Conservation (phyloP, 371 early-diverging fungal genomes). For the Pancytospora philotis region DNA sequence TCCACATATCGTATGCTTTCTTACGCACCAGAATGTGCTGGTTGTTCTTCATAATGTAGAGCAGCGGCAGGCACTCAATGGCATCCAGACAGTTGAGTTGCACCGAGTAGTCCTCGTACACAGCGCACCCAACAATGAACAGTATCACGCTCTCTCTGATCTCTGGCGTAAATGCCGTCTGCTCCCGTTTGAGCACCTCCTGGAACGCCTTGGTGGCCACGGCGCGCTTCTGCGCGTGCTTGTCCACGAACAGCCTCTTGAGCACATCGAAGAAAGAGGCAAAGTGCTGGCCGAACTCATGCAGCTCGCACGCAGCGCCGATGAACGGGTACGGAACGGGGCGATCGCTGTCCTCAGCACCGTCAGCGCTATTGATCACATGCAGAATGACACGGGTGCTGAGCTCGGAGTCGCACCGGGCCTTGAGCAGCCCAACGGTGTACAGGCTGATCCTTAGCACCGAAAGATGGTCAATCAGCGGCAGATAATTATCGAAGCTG, state of each 20-base stretch:
- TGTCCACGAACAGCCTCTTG: conserved; percentile 22
- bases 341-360: background rate
- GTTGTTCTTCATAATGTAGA: conserved; percentile 33
- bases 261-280: conserved; percentile 15
- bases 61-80: conserved; percentile 12
- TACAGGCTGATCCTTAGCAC: conserved; percentile 21
- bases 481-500: background rate
- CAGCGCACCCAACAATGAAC: background rate
- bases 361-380: conserved; percentile 7
- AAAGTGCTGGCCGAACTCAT: conserved; percentile 21
- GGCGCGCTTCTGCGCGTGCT: background rate
- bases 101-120: conserved; percentile 1
- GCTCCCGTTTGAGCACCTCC: conserved; percentile 5
- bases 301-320: conserved; percentile 34
- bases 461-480: background rate
- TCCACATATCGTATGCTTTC: conserved; percentile 32
- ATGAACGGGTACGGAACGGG: conserved; percentile 13
- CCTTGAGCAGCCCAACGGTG: conserved; percentile 26
- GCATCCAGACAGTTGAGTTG: conserved; percentile 16
- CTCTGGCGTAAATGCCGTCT: too few relatives aligned
- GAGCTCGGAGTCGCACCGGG: background rate
- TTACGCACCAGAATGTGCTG: conserved; percentile 24
- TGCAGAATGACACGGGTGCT: conserved; percentile 1
- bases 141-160: background rate
- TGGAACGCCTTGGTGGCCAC: conserved; percentile 27